Evolutionary conservation across 495 filamentous ascomycete species (phyloP), one percentile per base, ranked within the genome.

Genomic region (Collariella sp.): DNA sequence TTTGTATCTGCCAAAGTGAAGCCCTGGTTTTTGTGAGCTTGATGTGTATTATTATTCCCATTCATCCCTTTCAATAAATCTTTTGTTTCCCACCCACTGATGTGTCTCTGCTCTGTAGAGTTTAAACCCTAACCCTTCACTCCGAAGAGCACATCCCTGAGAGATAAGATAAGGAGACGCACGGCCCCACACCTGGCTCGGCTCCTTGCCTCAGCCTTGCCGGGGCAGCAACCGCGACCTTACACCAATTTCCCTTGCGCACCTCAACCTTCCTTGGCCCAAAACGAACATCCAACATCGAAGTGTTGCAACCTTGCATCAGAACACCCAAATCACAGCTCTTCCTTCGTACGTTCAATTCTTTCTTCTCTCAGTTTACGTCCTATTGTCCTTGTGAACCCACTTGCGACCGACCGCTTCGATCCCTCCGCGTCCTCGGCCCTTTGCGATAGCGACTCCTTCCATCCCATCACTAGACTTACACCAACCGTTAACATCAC

Each of bases 201-300:
- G 45, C 45, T 41, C 13, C 7, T 22, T n/a, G 26, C 54, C 36
- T 55, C 53, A 60, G 58, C 58, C 58, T 60, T 39, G 58, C 52
- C 44, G 49, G 48, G 47, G 33, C 16, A 31, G 22, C 50, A 41
- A 49, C 42, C 53, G 45, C 38, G 44, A 60, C 26, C 41, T 52
- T 49, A 26, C 3, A 2, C 22, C 34, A 36, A 33, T 41, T 51
- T 52, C 13, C 16, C 44, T 33, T 45, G 41, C 52, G 48, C 53
- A 43, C n/a, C n/a, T n/a, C n/a, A 50, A 50, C 53, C 41, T 1
- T 46, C 33, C 26, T 7, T 31, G 36, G 23, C 42, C 38, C 24
- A 44, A 53, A 50, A 18, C 35, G 31, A 29, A 39, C 13, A n/a
- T n/a, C n/a, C n/a, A n/a, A n/a, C 39, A 43, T 39, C 42, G 10